A percentile compares a stretch with the other conserved stretches of the same genome.
Conservation (phyloP, 257 asterid species). For the Gentiana straminea region DNA sequence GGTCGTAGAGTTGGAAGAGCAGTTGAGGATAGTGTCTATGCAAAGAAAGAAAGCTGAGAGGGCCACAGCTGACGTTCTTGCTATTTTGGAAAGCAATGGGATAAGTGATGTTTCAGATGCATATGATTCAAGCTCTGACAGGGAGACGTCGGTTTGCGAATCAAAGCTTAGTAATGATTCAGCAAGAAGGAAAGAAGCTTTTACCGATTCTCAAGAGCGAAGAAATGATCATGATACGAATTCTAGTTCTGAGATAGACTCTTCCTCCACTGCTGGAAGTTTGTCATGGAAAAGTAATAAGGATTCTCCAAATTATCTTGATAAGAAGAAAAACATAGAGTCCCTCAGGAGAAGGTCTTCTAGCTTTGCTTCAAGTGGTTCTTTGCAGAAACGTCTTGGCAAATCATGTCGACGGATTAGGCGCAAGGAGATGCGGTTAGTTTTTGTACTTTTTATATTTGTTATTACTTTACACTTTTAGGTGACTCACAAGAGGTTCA, state of each 20-base stretch:
- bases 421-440: conserved; percentile 60
- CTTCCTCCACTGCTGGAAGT: conserved; percentile 60
- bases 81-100: conserved; percentile 59
- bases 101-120: conserved; percentile 60
- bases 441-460: conserved; percentile 9
- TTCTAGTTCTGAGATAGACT: conserved; percentile 71
- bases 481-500: not conserved
- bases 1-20: conserved; percentile 83
- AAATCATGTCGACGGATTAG: conserved; percentile 86
- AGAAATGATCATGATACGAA: conserved; percentile 37
- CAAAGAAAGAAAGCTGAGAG: conserved; percentile 89
- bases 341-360: conserved; percentile 45
- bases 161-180: conserved; percentile 27
- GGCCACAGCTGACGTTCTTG: conserved; percentile 78
- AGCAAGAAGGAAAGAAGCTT: conserved; percentile 21
- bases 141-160: conserved; percentile 32
- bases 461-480: conserved; percentile 2
- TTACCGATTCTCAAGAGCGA: conserved; percentile 24
- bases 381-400: conserved; percentile 52
- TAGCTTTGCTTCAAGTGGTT: conserved; percentile 39
- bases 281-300: conserved; percentile 80
- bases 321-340: conserved; percentile 47
- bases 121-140: conserved; percentile 61
- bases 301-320: conserved; percentile 40
- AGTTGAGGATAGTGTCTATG: conserved; percentile 53